Conservation (phyloP, 2,329 filamentous ascomycete species). For the Epichloe uncinata region DNA sequence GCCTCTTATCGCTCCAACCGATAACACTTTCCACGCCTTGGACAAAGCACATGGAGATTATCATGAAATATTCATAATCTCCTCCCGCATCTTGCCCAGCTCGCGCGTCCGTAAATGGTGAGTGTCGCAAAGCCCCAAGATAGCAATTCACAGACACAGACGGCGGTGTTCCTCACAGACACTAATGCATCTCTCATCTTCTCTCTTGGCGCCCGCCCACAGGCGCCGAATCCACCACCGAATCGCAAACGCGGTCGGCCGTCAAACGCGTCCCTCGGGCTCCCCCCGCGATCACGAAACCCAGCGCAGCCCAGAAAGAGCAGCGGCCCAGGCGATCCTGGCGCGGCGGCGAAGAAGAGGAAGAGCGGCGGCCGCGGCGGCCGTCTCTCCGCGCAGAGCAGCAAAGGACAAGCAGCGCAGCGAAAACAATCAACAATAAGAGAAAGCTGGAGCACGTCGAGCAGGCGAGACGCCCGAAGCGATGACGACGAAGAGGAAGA, state of each 20-base stretch:
- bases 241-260: slow-evolving; percentile 29
- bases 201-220: neutral
- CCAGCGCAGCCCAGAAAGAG: neutral
- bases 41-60: too few relatives aligned
- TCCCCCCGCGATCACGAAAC: neutral
- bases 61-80: neutral
- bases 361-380: neutral
- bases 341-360: neutral
- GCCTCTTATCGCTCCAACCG: neutral
- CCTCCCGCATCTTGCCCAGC: neutral
- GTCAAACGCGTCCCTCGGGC: neutral
- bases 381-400: slow-evolving; percentile 15
- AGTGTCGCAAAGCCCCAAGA: neutral
- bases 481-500: slow-evolving; percentile 10
- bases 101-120: neutral
- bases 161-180: neutral
- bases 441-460: neutral
- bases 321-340: neutral
- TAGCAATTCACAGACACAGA: too few relatives aligned
- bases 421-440: neutral
- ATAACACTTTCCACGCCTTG: neutral
- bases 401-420: neutral
- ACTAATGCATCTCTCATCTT: neutral
- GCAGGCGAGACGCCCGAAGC: neutral
- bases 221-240: slow-evolving; percentile 12